phyloP scores from a whole-genome alignment of 495 filamentous ascomycete species.

The Tuber melanosporum region DNA sequence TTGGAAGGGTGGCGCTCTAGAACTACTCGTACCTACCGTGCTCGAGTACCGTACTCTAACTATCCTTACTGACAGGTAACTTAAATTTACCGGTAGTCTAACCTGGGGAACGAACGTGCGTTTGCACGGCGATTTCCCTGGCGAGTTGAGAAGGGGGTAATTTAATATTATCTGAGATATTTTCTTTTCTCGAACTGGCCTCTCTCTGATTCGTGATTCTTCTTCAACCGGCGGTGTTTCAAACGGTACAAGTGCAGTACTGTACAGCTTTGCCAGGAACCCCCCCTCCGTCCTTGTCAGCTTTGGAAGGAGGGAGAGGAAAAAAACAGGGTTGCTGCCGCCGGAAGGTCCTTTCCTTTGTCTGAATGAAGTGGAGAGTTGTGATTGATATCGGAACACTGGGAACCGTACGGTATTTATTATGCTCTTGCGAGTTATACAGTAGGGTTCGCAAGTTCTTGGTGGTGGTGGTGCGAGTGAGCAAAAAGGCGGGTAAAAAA shows the following conservation, averaged over 20 bases:
- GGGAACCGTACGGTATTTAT: no score
- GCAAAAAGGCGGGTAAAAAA: neutral
- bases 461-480: neutral
- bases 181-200: neutral
- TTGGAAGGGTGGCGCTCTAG: neutral
- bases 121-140: neutral
- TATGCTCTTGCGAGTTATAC: no score
- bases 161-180: neutral
- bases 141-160: neutral
- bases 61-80: neutral
- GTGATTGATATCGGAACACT: neutral
- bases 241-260: neutral
- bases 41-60: no score
- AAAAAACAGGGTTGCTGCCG: no score
- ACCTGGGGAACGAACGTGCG: neutral
- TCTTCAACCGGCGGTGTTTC: neutral
- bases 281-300: neutral
- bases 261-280: no score
- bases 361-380: neutral
- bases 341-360: no score
- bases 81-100: no score
- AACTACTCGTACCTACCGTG: no score
- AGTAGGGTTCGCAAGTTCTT: neutral
- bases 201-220: neutral
- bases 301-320: neutral